These are phyloP conservation scores for Diplocarpon rosae DNA, from an alignment of 2,329 filamentous ascomycete species.

Conservation along the genomic window DNA sequence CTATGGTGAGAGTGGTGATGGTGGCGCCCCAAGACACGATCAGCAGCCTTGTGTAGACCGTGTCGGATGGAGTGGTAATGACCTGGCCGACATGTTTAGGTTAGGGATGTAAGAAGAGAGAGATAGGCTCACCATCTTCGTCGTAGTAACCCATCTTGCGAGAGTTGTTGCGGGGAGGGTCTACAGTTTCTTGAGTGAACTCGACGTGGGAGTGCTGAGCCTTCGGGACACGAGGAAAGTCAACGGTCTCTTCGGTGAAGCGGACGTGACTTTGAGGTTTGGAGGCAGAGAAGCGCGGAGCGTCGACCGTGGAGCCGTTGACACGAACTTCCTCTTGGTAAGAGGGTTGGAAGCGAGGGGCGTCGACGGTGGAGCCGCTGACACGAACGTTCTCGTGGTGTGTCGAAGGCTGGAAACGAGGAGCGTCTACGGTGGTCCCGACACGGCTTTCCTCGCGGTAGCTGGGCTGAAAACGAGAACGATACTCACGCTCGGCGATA, in stretches of 20 bases:
- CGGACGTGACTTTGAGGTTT: constrained; percentile 12
- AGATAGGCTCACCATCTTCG: constrained; percentile 41
- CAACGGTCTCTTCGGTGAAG: constrained; percentile 26
- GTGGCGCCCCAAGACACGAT: constrained; percentile 49
- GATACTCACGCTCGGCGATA: constrained; percentile 55
- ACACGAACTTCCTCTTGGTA: constrained; percentile 22
- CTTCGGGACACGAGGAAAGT: constrained; percentile 24
- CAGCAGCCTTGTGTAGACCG: constrained; percentile 55
- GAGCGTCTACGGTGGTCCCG: constrained; percentile 54
- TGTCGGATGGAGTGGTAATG: constrained; percentile 66
- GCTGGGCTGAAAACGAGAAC: constrained; percentile 45
- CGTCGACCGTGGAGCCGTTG: constrained; percentile 27
- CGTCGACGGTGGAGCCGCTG: constrained; percentile 27
- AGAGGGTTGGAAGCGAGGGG: constrained; percentile 29
- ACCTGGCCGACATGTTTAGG: constrained; percentile 33
- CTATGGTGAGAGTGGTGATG: constrained; percentile 40
- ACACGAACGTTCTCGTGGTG: constrained; percentile 22
- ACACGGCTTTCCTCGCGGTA: constrained; percentile 28
- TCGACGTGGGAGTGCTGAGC: constrained; percentile 9
- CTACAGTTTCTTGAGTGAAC: constrained; percentile 26
- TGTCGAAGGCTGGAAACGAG: constrained; percentile 30
- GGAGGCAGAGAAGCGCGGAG: constrained; percentile 27
- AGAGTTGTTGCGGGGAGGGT: constrained; percentile 22
- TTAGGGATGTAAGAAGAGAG: constrained; percentile 12
- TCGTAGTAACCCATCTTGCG: constrained; percentile 71